These are phyloP conservation scores for Tetrahymena borealis DNA, from an alignment of 73 alveolate genomes.

Conservation along the genomic window DNA sequence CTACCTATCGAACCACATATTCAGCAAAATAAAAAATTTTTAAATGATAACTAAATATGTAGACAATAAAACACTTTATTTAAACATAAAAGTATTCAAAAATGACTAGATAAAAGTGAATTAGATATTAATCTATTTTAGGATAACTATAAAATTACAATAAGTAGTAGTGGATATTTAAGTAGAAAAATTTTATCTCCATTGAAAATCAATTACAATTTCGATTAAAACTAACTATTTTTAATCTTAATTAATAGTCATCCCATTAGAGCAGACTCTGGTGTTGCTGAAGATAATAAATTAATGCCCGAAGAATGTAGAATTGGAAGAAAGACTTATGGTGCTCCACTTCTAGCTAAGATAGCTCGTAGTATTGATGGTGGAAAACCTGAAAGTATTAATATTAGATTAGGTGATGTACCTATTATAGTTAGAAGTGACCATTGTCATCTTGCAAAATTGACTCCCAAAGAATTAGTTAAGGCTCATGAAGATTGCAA, in stretches of 20 bases:
- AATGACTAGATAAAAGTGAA: no score
- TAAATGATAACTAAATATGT: no score
- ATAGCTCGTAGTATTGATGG: slow-evolving; percentile 87
- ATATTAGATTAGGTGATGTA: slow-evolving; percentile 88
- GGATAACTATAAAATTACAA: no score
- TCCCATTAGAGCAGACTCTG: slow-evolving; percentile 33
- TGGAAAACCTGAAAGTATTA: slow-evolving; percentile 68
- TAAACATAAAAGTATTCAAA: no score
- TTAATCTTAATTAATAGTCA: slow-evolving; percentile 15
- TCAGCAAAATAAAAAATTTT: no score
- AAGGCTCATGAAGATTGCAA: slow-evolving; percentile 85
- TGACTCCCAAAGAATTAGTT: slow-evolving; percentile 79
- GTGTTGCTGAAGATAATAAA: slow-evolving; percentile 62
- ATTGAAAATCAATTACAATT: slow-evolving; percentile 18
- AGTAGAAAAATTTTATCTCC: no score
- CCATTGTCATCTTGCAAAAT: slow-evolving; percentile 84
- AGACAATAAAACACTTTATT: no score
- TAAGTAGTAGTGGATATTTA: no score
- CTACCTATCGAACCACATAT: no score
- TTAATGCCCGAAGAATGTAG: slow-evolving; percentile 94
- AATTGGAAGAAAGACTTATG: slow-evolving; percentile 76
- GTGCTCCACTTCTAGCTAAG: slow-evolving; percentile 92
- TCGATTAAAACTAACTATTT: not conserved
- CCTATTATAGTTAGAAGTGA: slow-evolving; percentile 93
- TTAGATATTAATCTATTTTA: no score